Evolutionary conservation across 2,329 filamentous ascomycete species (phyloP), one percentile per base, ranked within the genome.

Genomic region (Phaeomoniella chlamydospora): DNA sequence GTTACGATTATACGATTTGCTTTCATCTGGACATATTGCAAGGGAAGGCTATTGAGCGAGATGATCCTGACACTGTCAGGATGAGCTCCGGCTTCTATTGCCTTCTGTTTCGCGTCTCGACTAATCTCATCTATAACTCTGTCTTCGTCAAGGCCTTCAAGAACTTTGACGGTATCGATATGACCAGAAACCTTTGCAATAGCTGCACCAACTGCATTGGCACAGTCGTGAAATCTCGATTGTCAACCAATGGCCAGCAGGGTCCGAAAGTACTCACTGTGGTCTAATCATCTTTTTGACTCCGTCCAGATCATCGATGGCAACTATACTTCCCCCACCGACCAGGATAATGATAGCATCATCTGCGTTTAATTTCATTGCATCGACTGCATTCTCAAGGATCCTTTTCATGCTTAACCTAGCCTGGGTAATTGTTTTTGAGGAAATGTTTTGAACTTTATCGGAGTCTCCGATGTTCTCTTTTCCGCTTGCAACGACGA

Each of bases 131-230:
- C 50, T 4, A 47, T 39, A 2, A 44, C 47, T 29, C 52, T 49
- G 0, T 39, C 41, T 17, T 54, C 45, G n/a, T 39, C 36, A 11
- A 33, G 18, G 35, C 39, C 43, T 29, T 36, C 37, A 29, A 12
- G 62, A 44, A 6, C 66, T 61, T 40, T 67, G 59, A n/a, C 64
- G 1, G 64, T 52, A 37, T 74, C 70, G 2, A 73, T 54, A 6
- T 64, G 62, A 0, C 67, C 69, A 2, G 64, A 63, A 1, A 72
- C 64, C 36, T 68, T 68, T 2, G 67, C 68, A 18, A 72, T 72
- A 0, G 72, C 72, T 1, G 72, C 72, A 4, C 72, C 72, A 2
- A 77, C 67, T 0, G 72, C 72, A 48, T 76, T 77, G 3, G 72
- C 72, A 1, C 67, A 69, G 38, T 68, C 68, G 18, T 69, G 58